Conservation (phyloP, 108 stramenopile species). For the Discostella stelligeroides region DNA sequence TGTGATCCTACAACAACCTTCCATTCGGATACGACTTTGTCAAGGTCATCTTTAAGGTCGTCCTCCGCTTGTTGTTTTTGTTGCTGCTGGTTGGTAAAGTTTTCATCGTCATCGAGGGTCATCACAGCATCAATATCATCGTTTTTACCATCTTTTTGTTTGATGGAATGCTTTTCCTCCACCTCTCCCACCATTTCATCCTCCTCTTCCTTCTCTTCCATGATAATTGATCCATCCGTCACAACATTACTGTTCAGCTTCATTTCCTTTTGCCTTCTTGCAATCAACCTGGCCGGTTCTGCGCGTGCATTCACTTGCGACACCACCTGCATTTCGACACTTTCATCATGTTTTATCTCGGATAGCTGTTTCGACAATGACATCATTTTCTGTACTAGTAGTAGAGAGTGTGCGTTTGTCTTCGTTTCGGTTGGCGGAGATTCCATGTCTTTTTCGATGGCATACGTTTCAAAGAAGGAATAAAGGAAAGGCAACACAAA, state of each 20-base stretch:
- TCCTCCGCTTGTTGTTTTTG: slow-evolving; percentile 9
- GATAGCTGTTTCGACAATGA: slow-evolving; percentile 18
- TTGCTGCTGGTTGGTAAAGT: not conserved
- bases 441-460: not conserved
- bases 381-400: slow-evolving; percentile 35
- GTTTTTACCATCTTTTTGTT: not conserved
- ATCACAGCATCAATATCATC: slow-evolving; percentile 11
- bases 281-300: slow-evolving; percentile 75
- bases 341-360: slow-evolving; percentile 52
- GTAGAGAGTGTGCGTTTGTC: not conserved
- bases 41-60: slow-evolving; percentile 57
- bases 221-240: slow-evolving; percentile 5
- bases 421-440: slow-evolving; percentile 1
- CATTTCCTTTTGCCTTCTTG: slow-evolving; percentile 64
- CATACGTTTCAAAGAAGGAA: not conserved
- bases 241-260: slow-evolving; percentile 15
- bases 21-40: slow-evolving; percentile 51
- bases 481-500: slow-evolving; percentile 26
- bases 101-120: slow-evolving; percentile 12
- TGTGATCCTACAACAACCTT: slow-evolving; percentile 43
- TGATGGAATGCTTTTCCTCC: not conserved
- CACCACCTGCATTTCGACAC: slow-evolving; percentile 63
- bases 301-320: slow-evolving; percentile 57
- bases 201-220: slow-evolving; percentile 32
- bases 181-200: not conserved